Base-by-base conservation (phyloP, 495 filamentous ascomycete genomes). In the Penicillium ucsense region DNA sequence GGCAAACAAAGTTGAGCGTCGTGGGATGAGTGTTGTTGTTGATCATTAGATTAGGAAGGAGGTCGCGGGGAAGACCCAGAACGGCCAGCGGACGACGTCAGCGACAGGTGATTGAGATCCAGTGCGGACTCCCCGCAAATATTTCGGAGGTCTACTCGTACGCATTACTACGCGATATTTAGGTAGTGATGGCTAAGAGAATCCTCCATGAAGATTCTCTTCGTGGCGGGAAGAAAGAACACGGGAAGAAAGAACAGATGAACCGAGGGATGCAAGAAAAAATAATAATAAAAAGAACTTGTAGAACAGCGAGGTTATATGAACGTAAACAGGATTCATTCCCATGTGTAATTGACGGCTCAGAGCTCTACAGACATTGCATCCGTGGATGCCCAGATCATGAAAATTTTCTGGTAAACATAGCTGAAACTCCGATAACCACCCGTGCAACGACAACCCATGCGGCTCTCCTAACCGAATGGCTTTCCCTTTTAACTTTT, bases 341-440 rank as follows among this genome's bases (percentile, higher is more conserved):
- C 55, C 62, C 57, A 62, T 67, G 20, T 20, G 62, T 52, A 66
- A 57, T 59, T 59, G 61, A 68, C 56, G 63, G 61, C 60, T 67
- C 62, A 68, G 63, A 68, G 65, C 60, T 68, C 63, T 67, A 66
- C 63, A 66, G 62, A 67, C 59, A 65, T 65, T 60, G 58, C 65
- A 68, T 59, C 64, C 61, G 52, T 51, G 56, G 62, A 64, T 62
- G 64, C 62, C 64, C 66, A 64, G 63, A 67, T 68, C 63, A 64
- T 68, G 56, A 66, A 56, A 57, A 54, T 62, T 58, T 61, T 64
- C 56, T 61, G 61, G 63, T 46, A 57, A 67, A 61, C 65, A 63
- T 67, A 71, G 67, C 60, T 69, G 61, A 64, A 68, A 73, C 70
- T 70, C 70, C 69, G 62, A 69, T 62, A 56, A 63, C 62, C 64